Evolutionary conservation across 2,329 filamentous ascomycete genomes (phyloP).

Genomic region (Cladosporium sp.): DNA sequence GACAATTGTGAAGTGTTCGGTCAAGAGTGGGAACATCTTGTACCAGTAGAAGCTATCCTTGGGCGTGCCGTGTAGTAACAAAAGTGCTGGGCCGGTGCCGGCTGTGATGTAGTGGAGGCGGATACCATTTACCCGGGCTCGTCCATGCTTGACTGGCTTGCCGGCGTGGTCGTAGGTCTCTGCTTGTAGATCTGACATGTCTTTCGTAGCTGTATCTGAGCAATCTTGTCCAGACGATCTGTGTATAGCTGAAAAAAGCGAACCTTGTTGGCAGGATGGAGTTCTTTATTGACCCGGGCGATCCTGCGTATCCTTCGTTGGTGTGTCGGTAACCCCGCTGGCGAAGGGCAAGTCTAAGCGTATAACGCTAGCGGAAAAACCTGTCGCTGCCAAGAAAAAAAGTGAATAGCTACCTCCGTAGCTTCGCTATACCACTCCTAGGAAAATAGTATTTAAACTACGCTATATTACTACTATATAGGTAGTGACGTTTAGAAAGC

Average conservation of each 20-base stretch:
- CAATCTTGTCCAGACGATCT: too few species aligned
- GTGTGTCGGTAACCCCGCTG: neutral
- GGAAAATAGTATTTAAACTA: too few species aligned
- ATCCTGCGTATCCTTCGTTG: constrained; percentile 1
- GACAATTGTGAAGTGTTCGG: constrained; percentile 39
- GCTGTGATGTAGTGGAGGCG: constrained; percentile 38
- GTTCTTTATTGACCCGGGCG: neutral
- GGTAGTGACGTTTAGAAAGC: too few species aligned
- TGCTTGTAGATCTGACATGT: constrained; percentile 23
- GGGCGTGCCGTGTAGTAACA: constrained; percentile 37
- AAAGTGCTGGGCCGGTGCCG: constrained; percentile 32
- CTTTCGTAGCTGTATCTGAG: neutral
- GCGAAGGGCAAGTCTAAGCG: too few species aligned
- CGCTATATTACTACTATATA: too few species aligned
- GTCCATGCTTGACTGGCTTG: constrained; percentile 32
- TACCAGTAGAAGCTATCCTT: constrained; percentile 42
- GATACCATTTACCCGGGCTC: constrained; percentile 36
- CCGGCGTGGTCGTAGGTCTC: constrained; percentile 36
- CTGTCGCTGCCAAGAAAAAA: too few species aligned
- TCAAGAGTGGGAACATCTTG: constrained; percentile 38
- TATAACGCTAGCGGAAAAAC: too few species aligned
- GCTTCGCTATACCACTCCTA: too few species aligned
- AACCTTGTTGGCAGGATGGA: neutral
- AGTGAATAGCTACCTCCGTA: too few species aligned
- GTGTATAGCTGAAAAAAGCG: neutral